A percentile compares a stretch with the other conserved stretches of the same genome.
Evolutionary conservation across 78 protist genomes (phyloP).

Genomic region (Guillardia theta): DNA sequence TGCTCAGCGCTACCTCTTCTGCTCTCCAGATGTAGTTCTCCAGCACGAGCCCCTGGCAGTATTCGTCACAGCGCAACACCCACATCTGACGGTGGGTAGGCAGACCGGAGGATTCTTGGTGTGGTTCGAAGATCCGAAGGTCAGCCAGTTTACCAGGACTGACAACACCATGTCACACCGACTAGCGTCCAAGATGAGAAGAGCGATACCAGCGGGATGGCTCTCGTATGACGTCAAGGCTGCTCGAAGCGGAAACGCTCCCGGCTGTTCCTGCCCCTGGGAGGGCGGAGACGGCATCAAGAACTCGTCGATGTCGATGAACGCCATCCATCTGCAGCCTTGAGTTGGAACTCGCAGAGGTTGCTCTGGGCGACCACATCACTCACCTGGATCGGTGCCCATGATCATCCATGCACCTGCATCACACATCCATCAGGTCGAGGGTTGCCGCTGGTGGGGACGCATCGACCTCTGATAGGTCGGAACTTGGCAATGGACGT

Average conservation of each 20-base stretch:
- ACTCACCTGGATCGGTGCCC: no score
- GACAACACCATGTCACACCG: neutral
- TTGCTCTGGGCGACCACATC: no score
- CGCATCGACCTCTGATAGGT: no score
- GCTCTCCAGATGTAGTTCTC: neutral
- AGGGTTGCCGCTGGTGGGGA: no score
- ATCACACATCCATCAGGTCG: no score
- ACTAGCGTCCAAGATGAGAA: neutral
- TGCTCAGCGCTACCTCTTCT: neutral
- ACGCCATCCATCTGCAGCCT: slow-evolving; percentile 42
- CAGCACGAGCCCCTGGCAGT: neutral
- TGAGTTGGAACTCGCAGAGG: no score
- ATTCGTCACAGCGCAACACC: neutral
- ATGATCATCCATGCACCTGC: neutral
- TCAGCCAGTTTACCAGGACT: neutral
- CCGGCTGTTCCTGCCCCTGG: no score
- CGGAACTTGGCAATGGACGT: no score
- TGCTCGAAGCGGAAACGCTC: neutral
- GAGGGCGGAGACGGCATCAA: neutral
- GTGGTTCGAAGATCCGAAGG: neutral
- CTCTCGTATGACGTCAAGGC: neutral
- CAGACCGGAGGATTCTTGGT: neutral
- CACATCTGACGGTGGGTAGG: neutral
- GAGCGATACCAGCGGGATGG: neutral
- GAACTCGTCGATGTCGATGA: slow-evolving; percentile 39